Evolutionary conservation across 2,329 filamentous ascomycete genomes (phyloP).

Genomic region (Cercospora canescens): DNA sequence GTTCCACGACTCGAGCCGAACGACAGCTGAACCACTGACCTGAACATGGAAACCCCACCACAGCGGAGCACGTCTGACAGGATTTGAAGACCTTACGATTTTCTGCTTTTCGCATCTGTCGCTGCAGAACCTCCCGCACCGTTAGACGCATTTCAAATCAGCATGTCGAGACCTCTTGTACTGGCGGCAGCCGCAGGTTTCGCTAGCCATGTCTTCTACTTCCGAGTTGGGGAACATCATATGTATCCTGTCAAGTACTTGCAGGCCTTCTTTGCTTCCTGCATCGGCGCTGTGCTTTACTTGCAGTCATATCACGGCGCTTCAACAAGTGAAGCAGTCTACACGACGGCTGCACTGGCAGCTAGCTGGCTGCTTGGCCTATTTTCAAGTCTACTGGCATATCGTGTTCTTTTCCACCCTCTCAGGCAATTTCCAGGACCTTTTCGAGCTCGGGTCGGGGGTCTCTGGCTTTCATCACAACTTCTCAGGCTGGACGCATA

Average conservation of each 20-base stretch:
- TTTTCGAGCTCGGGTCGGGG: conserved; percentile 34
- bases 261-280: conserved; percentile 17
- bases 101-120: background rate
- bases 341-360: conserved; percentile 13
- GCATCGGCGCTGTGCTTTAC: conserved; percentile 9
- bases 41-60: background rate
- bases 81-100: background rate
- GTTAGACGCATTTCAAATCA: background rate
- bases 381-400: conserved; percentile 38
- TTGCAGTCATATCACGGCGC: conserved; percentile 14
- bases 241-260: conserved; percentile 26
- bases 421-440: conserved; percentile 38
- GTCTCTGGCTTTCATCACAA: conserved; percentile 33
- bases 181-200: conserved; percentile 20
- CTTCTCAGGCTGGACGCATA: conserved; percentile 31
- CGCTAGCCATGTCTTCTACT: conserved; percentile 28
- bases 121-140: background rate
- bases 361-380: conserved; percentile 27
- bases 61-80: background rate
- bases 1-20: background rate
- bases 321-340: conserved; percentile 8
- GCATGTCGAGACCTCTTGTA: conserved; percentile 1
- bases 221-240: conserved; percentile 31
- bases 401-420: conserved; percentile 37
- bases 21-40: background rate